These are phyloP conservation scores for Pugionium cornutum DNA, from an alignment of 345 rosid genomes.

Conservation along the genomic window DNA sequence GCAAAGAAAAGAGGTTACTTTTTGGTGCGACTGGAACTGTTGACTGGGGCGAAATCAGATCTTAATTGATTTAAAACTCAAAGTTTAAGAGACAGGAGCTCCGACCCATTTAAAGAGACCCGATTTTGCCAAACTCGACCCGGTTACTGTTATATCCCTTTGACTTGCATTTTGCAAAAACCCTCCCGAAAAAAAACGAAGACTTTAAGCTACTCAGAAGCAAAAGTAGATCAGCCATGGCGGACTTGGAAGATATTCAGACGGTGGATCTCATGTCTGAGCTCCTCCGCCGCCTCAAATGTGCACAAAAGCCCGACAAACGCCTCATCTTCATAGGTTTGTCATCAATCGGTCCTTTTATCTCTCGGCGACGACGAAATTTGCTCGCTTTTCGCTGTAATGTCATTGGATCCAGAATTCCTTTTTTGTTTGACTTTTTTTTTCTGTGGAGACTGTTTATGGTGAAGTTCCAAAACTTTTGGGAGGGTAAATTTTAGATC, in stretches of 20 bases:
- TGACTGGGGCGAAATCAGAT: too few relatives aligned
- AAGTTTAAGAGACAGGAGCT: neutral
- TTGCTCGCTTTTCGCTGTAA: slow-evolving; percentile 7
- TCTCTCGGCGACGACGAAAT: neutral
- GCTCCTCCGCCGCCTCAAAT: slow-evolving; percentile 82
- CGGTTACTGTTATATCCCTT: slow-evolving; percentile 29
- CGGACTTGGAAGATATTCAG: slow-evolving; percentile 67
- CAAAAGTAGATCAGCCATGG: slow-evolving; percentile 40
- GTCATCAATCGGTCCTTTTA: neutral
- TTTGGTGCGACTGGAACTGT: too few relatives aligned
- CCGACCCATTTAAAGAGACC: slow-evolving; percentile 35
- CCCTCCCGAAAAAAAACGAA: slow-evolving; percentile 17
- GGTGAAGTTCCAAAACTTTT: slow-evolving; percentile 14
- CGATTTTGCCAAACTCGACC: slow-evolving; percentile 24
- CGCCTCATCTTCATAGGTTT: slow-evolving; percentile 88
- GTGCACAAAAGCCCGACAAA: slow-evolving; percentile 82
- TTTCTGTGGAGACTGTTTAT: slow-evolving; percentile 1
- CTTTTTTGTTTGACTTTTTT: neutral
- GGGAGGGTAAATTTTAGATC: slow-evolving; percentile 19
- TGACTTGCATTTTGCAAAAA: slow-evolving; percentile 10
- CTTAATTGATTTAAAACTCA: too few relatives aligned
- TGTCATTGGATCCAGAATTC: slow-evolving; percentile 19
- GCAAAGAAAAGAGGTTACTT: too few relatives aligned
- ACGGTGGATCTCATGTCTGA: slow-evolving; percentile 81
- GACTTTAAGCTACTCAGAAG: slow-evolving; percentile 25